phyloP scores from a whole-genome alignment of 805 yeast genomes.

The Saturnispora sekii region DNA sequence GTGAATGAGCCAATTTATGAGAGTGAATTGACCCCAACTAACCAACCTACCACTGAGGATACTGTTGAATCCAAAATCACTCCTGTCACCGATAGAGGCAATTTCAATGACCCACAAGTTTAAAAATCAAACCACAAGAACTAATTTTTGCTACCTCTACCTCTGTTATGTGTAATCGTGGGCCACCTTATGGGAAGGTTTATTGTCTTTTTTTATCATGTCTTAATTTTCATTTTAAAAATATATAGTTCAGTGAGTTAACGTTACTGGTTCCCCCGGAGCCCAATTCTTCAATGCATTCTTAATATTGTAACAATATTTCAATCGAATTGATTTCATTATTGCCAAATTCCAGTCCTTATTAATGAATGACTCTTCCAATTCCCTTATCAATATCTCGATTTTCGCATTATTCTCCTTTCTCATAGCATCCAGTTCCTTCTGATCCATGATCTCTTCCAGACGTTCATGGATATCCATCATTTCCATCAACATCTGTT shows the following conservation, averaged over 20 bases:
- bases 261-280: conserved; percentile 52
- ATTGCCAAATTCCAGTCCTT: conserved; percentile 53
- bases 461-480: conserved; percentile 79
- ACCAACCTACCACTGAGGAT: not conserved
- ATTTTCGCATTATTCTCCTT: conserved; percentile 52
- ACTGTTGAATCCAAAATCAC: not conserved
- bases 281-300: conserved; percentile 73
- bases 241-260: conserved; percentile 41
- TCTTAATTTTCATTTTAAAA: not conserved
- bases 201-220: not conserved
- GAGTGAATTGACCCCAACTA: not conserved
- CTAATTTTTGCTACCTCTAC: no score
- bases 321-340: conserved; percentile 57
- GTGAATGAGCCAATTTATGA: conserved; percentile 1
- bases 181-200: not conserved
- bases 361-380: conserved; percentile 38
- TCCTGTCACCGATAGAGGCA: not conserved
- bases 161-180: no score
- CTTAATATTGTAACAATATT: conserved; percentile 76
- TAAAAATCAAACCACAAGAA: no score
- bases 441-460: conserved; percentile 51
- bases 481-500: conserved; percentile 60
- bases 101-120: no score
- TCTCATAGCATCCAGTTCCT: conserved; percentile 45
- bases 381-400: conserved; percentile 30